phyloP scores from a whole-genome alignment of 1,284 basidiomycete genomes.

The Trametes polyzona region DNA sequence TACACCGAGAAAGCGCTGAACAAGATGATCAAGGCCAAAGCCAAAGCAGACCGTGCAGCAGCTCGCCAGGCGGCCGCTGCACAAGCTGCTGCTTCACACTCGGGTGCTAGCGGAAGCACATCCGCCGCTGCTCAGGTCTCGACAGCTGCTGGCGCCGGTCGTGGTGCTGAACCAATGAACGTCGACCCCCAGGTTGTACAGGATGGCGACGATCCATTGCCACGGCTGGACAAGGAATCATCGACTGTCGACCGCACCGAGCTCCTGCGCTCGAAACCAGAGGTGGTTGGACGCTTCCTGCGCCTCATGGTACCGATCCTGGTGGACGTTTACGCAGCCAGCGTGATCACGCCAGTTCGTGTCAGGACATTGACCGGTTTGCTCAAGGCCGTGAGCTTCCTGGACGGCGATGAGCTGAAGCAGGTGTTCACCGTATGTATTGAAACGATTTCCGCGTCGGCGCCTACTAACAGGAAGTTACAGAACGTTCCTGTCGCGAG shows the following conservation, averaged over 20 bases:
- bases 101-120: conserved; percentile 27
- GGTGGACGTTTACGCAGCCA: conserved; percentile 94
- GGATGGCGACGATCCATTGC: conserved; percentile 38
- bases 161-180: conserved; percentile 25
- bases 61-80: conserved; percentile 54
- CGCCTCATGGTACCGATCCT: conserved; percentile 87
- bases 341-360: conserved; percentile 83
- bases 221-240: conserved; percentile 40
- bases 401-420: conserved; percentile 77
- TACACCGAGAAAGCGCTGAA: conserved; percentile 88
- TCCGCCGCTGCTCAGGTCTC: conserved; percentile 36
- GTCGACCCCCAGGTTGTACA: conserved; percentile 33
- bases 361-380: conserved; percentile 87
- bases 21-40: conserved; percentile 74
- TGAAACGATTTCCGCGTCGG: no score
- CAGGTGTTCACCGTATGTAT: conserved; percentile 70
- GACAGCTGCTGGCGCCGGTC: conserved; percentile 34
- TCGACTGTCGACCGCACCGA: conserved; percentile 61
- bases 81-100: conserved; percentile 29
- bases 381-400: conserved; percentile 88
- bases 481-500: conserved; percentile 90
- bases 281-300: conserved; percentile 84
- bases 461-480: background rate
- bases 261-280: conserved; percentile 73
- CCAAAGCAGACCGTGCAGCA: conserved; percentile 74